Conservation (phyloP, 345 rosid genomes). For the Fremontodendron californicum region DNA sequence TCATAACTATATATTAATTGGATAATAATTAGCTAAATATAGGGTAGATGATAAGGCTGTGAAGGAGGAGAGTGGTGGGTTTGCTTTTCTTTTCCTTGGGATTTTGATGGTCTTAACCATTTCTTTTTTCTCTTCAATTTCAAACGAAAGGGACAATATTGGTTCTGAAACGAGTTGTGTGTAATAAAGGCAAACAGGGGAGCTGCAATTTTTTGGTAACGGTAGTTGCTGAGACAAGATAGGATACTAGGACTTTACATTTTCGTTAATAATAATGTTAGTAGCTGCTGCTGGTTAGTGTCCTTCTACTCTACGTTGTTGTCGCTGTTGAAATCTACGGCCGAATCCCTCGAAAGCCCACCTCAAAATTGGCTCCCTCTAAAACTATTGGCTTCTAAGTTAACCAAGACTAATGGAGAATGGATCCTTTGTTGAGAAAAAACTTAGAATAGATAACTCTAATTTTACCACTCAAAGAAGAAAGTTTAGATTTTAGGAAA, state of each 20-base stretch:
- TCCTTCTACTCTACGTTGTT: neutral
- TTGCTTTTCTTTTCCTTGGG: neutral
- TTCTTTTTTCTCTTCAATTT: neutral
- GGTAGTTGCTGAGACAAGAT: slow-evolving; percentile 8
- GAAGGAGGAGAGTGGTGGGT: neutral
- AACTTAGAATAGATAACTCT: no score
- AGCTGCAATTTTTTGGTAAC: slow-evolving; percentile 22
- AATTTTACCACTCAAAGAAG: no score
- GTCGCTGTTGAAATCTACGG: neutral
- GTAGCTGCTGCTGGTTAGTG: neutral
- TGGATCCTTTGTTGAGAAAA: no score
- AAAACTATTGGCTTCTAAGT: no score
- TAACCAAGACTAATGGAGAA: no score
- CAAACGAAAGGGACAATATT: neutral
- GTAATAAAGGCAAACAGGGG: slow-evolving; percentile 14
- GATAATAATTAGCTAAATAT: neutral
- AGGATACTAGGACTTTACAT: neutral
- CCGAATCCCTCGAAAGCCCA: neutral
- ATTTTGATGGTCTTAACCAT: neutral
- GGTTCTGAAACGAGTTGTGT: neutral
- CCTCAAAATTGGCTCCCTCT: neutral
- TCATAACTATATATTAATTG: neutral
- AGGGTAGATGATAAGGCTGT: neutral
- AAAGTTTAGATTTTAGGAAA: no score
- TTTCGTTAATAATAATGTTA: neutral